Percentiles rank a stretch among this genome's conserved stretches.
phyloP scores from a whole-genome alignment of 257 asterid genomes.

The Mitragyna speciosa region DNA sequence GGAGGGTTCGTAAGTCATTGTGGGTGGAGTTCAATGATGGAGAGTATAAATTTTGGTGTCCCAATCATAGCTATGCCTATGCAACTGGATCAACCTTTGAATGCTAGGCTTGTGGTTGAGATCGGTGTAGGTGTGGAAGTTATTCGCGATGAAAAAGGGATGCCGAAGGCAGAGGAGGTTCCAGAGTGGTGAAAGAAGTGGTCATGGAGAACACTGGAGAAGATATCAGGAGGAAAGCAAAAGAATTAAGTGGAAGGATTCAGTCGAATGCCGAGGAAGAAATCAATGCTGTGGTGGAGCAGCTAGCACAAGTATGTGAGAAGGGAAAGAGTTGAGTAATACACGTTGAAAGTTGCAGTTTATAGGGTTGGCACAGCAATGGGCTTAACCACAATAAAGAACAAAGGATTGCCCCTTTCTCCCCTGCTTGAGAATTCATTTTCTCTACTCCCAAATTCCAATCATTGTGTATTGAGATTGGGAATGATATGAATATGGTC shows the following conservation, averaged over 20 bases:
- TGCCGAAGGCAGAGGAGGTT: constrained; percentile 27
- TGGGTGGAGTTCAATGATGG: constrained; percentile 50
- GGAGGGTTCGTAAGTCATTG: constrained; percentile 53
- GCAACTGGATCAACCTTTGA: constrained; percentile 52
- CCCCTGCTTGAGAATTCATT: background rate
- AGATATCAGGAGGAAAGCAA: constrained; percentile 1
- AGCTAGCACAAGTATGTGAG: background rate
- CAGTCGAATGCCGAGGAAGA: background rate
- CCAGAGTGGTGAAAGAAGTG: constrained; percentile 13
- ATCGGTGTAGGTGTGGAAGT: constrained; percentile 35
- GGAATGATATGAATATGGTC: background rate
- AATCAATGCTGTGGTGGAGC: background rate
- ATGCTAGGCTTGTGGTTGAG: constrained; percentile 33
- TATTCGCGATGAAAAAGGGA: constrained; percentile 24
- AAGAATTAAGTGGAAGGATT: background rate
- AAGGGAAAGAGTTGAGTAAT: background rate
- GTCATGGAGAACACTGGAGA: constrained; percentile 17
- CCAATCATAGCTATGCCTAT: constrained; percentile 51
- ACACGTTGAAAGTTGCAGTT: no score
- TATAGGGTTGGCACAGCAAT: no score
- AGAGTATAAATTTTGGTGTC: constrained; percentile 40
- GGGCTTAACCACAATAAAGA: background rate
- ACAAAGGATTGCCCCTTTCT: background rate
- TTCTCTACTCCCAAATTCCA: background rate
- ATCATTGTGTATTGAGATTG: background rate